Conservation (phyloP, 495 filamentous ascomycete genomes). For the Penicillium pancosmium region DNA sequence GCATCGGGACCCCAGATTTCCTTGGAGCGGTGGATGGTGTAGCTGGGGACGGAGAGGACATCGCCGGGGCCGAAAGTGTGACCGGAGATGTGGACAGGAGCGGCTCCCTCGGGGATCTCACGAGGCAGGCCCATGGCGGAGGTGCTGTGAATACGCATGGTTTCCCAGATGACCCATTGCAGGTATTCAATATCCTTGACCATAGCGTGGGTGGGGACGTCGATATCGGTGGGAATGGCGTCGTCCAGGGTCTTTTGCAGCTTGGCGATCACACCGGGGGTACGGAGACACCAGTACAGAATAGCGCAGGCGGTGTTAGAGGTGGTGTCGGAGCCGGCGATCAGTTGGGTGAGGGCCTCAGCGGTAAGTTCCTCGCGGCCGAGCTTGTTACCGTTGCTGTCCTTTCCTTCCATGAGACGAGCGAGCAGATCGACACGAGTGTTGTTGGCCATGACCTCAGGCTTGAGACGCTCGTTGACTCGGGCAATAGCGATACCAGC, state of each 20-base stretch:
- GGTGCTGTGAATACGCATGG: slow-evolving; percentile 86
- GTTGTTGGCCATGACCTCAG: slow-evolving; percentile 55
- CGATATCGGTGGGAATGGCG: slow-evolving; percentile 59
- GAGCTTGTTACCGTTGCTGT: slow-evolving; percentile 73
- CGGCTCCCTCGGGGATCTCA: slow-evolving; percentile 65
- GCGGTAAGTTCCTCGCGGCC: slow-evolving; percentile 80
- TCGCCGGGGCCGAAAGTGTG: slow-evolving; percentile 74
- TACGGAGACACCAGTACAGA: slow-evolving; percentile 72
- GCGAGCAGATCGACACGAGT: slow-evolving; percentile 79
- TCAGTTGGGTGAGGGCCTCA: slow-evolving; percentile 87
- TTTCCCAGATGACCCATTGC: slow-evolving; percentile 81
- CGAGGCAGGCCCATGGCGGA: slow-evolving; percentile 88
- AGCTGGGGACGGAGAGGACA: slow-evolving; percentile 82
- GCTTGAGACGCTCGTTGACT: slow-evolving; percentile 72
- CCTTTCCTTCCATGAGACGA: slow-evolving; percentile 83
- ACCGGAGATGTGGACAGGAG: slow-evolving; percentile 55
- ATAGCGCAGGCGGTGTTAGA: slow-evolving; percentile 88
- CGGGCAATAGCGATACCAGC: slow-evolving; percentile 75
- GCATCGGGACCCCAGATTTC: slow-evolving; percentile 82
- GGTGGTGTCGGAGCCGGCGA: slow-evolving; percentile 89
- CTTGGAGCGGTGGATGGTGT: slow-evolving; percentile 81
- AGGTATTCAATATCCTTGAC: slow-evolving; percentile 74
- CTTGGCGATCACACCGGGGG: slow-evolving; percentile 70
- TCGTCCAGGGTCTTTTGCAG: slow-evolving; percentile 74
- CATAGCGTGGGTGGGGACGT: slow-evolving; percentile 69